phyloP scores from a whole-genome alignment of 148 eudicot genomes.

The Dianthus caryophyllus region DNA sequence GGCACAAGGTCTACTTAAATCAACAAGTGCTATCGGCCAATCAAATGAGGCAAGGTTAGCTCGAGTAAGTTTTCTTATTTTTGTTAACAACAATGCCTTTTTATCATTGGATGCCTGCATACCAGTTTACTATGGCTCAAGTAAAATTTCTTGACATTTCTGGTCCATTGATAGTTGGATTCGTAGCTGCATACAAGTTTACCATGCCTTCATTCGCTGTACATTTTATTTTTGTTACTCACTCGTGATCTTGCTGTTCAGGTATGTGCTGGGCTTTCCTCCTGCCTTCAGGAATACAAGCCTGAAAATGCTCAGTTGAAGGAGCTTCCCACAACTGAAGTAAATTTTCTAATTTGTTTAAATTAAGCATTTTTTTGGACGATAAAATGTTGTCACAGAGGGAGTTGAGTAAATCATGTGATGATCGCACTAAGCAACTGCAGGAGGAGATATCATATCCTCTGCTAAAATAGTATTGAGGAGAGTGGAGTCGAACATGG shows the following conservation, averaged over 20 bases:
- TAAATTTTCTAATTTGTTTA: slow-evolving; percentile 19
- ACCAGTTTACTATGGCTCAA: not conserved
- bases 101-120: not conserved
- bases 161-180: not conserved
- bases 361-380: slow-evolving; percentile 5
- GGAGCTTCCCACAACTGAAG: slow-evolving; percentile 94
- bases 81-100: not conserved
- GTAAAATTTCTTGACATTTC: not conserved
- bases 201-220: not conserved
- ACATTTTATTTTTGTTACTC: not conserved
- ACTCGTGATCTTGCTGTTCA: slow-evolving; percentile 34
- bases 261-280: slow-evolving; percentile 99
- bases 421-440: slow-evolving; percentile 71
- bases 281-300: slow-evolving; percentile 97
- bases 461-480: slow-evolving; percentile 64
- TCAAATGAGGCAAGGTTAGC: slow-evolving; percentile 99
- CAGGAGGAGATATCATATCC: slow-evolving; percentile 68
- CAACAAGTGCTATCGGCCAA: slow-evolving; percentile 71
- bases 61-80: slow-evolving; percentile 54
- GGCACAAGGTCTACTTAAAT: slow-evolving; percentile 95
- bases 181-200: slow-evolving; percentile 8
- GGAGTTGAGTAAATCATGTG: slow-evolving; percentile 83
- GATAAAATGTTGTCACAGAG: slow-evolving; percentile 46
- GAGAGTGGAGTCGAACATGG: slow-evolving; percentile 79
- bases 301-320: slow-evolving; percentile 96